Evolutionary conservation across 2,329 filamentous ascomycete species (phyloP), one percentile per base, ranked within the genome.

Genomic region (Plectosphaerella cucumerina): DNA sequence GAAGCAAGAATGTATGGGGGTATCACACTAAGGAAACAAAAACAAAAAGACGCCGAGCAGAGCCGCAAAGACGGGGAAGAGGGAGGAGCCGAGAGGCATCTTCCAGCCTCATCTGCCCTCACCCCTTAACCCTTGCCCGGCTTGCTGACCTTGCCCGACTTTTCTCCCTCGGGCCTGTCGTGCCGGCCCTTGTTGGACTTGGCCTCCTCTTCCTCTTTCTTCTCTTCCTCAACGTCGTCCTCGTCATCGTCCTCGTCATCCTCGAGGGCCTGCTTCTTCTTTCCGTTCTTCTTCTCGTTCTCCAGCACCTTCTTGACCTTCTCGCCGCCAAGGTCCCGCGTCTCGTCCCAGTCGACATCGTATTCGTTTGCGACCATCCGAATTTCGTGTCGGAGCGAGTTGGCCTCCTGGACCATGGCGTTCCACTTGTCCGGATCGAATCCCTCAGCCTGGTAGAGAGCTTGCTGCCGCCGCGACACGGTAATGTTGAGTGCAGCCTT

Each of bases 281-380:
- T 65, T 31, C 66, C 66, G 50, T 69, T 68, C 37, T 67, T 69
- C 55, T 72, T 68, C 62, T 83, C 80, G 53, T 77, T 70, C 54
- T 81, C 79, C 31, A 85, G 64, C 15, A 76, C 76, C 58, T 82
- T 71, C 65, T 76, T 77, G 1, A 84, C 78, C 31, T 87, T 78
- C 59, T 86, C 82, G n/a, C 81, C 81, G 12, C 82, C 84, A 48
- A 93, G 82, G 58, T 95, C 89, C 55, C 73, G 74, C 54, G 76
- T 78, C 71, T 94, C 90, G 60, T 96, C 82, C 89, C 90, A 96
- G 48, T 93, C 89, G 8, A 92, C 89, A 59, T 95, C 90, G 65
- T 96, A 96, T 69, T 96, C 90, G 33, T 85, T 81, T 0, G 92
- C 90, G 9, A 95, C 81, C 15, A 78, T 77, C 69, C 87, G 88